phyloP scores from a whole-genome alignment of 1,284 basidiomycete genomes.

The Sparassis latifolia region DNA sequence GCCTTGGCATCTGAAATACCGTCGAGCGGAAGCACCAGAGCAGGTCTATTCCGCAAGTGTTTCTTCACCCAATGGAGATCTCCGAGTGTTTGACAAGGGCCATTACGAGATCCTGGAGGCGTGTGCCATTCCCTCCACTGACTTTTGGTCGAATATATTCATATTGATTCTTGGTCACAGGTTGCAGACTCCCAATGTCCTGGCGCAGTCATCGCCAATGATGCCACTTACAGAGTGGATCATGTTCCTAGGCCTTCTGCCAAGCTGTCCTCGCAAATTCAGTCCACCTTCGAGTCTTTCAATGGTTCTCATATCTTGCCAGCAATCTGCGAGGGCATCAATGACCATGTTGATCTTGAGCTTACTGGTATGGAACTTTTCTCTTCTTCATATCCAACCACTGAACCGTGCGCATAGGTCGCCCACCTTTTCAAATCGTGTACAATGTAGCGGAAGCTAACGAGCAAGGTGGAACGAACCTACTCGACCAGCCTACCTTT shows the following conservation, averaged over 20 bases:
- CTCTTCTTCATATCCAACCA: background rate
- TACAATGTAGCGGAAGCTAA: slow-evolving; percentile 68
- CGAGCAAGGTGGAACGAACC: slow-evolving; percentile 52
- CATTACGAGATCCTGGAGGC: slow-evolving; percentile 73
- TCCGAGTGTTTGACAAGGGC: slow-evolving; percentile 68
- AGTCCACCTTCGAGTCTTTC: slow-evolving; percentile 46
- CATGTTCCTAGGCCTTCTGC: slow-evolving; percentile 73
- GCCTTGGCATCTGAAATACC: slow-evolving; percentile 85
- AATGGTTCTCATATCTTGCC: slow-evolving; percentile 67
- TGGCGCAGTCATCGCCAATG: slow-evolving; percentile 58
- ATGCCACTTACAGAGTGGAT: slow-evolving; percentile 64
- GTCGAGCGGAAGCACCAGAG: slow-evolving; percentile 43
- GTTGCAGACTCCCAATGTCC: slow-evolving; percentile 82
- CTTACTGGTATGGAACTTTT: slow-evolving; percentile 52
- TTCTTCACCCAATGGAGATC: slow-evolving; percentile 61
- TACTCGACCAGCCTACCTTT: slow-evolving; percentile 70
- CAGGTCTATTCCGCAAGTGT: slow-evolving; percentile 41
- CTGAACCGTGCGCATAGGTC: slow-evolving; percentile 37
- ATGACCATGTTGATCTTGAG: slow-evolving; percentile 76
- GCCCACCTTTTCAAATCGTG: slow-evolving; percentile 82
- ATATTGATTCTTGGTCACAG: slow-evolving; percentile 27
- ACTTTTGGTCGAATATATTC: background rate
- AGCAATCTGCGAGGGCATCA: slow-evolving; percentile 76
- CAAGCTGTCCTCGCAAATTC: slow-evolving; percentile 48
- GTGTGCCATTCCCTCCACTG: slow-evolving; percentile 14